Base-by-base conservation (phyloP, 164 flowering plant genomes). In the Taxillus chinensis region DNA sequence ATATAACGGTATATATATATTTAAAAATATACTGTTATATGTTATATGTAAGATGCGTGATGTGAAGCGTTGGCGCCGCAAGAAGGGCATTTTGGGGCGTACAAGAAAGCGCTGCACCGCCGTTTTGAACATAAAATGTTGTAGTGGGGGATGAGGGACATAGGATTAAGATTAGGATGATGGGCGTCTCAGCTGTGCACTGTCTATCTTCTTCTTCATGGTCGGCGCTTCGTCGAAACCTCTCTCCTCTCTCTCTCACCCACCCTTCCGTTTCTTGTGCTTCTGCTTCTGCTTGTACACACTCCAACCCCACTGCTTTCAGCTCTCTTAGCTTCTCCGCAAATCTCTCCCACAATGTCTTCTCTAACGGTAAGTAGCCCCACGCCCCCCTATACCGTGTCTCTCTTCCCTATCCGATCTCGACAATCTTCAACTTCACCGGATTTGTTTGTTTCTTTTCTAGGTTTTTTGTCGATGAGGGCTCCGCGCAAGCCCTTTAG, bases 261-360 rank as follows among this genome's bases (percentile, higher is more conserved):
- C n/a, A 10, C 39, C 54, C 71, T 53, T 68, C 10, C 2, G 10
- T 1, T 9, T 5, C 51, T 48, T 55, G 41, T 5, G 7, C 74
- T 59, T 41, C 65, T 37, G 15, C 51, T 45, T n/a, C 74, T 59
- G 27, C 27, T 27, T 41, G 63, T 37, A 27, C 51, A 41, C 70
- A 40, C 2, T 10, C 70, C 8, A 57, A 60, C 15, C 59, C 64
- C 3, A 17, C 75, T 13, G 6, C 75, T 62, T 68, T 68, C 57
- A 64, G 56, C 13, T 69, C 80, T 42, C 80, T 87, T 60, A 75
- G 84, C 55, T 87, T 82, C 80, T 83, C 87, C 67, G 38, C 66
- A 5, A 68, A 54, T 60, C 69, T 82, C 27, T 79, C 84, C 5
- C 48, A 66, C 59, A 60, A 59, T 62, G 58, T 65, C 64, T 78